A percentile compares a stretch with the other conserved stretches of the same genome.
These are phyloP conservation scores for Herpetospermum pedunculosum DNA, from an alignment of 306 rosid genomes.

Conservation along the genomic window DNA sequence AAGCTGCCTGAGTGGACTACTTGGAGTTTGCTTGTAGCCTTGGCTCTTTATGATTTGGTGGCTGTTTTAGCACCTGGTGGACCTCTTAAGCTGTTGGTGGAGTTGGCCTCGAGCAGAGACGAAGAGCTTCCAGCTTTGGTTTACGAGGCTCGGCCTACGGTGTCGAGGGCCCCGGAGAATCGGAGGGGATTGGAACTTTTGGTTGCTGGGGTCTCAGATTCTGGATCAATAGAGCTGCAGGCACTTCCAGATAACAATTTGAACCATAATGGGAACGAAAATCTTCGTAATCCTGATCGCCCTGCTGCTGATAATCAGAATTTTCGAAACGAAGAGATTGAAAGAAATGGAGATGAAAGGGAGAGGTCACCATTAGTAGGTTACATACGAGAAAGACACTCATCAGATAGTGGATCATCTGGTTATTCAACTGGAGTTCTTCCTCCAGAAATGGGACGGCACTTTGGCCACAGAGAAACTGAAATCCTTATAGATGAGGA, in stretches of 20 bases:
- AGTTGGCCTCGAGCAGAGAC: conserved; percentile 67
- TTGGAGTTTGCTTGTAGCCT: conserved; percentile 67
- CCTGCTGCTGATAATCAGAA: conserved; percentile 14
- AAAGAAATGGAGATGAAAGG: conserved; percentile 17
- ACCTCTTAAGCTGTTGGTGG: conserved; percentile 77
- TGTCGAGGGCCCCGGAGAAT: conserved; percentile 16
- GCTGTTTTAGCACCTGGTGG: conserved; percentile 96
- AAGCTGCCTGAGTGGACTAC: conserved; percentile 93
- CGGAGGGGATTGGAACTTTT: conserved; percentile 35
- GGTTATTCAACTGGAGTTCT: conserved; percentile 17
- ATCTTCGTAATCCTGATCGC: conserved; percentile 7
- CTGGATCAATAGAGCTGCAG: conserved; percentile 73
- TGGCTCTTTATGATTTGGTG: conserved; percentile 71
- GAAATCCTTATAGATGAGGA: conserved; percentile 36
- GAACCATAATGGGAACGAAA: conserved; percentile 12
- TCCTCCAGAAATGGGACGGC: conserved; percentile 12
- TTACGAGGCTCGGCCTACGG: conserved; percentile 82
- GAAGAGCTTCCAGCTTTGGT: conserved; percentile 89
- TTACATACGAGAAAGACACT: conserved; percentile 17
- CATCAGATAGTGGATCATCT: conserved; percentile 24
- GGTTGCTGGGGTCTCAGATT: conserved; percentile 45
- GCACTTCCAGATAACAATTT: conserved; percentile 18
- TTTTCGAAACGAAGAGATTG: conserved; percentile 9
- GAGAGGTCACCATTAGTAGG: conserved; percentile 56
- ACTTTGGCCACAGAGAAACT: conserved; percentile 14